Base-by-base conservation (phyloP, 1,284 basidiomycete genomes). In the Lentinula novae-zelandiae region DNA sequence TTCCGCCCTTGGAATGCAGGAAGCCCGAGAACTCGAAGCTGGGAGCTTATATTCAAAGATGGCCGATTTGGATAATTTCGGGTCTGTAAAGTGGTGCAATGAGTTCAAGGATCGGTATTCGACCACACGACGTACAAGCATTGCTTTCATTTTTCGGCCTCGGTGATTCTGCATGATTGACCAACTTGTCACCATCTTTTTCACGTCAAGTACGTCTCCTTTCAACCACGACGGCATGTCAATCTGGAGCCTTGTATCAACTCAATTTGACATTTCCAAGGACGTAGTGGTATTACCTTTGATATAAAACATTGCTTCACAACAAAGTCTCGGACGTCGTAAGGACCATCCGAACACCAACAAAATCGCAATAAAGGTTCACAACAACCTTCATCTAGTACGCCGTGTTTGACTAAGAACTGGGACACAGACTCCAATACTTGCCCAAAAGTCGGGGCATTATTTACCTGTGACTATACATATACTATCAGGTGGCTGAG, bases 251-350 rank as follows among this genome's bases (percentile, higher is more conserved):
- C 27, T 27, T 27, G 27, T 27, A 27, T 27, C 27, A 27, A 27
- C 27, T 27, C 27, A 27, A 27, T 27, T 27, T 4, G 27, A 27
- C 27, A 27, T 27, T 31, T 27, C 51, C 6, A 3, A 39, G 44
- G 3, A 42, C 9, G 13, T 12, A 2, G 52, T 61, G 53, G 61
- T 73, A 79, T 66, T 62, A 87, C 88, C 70, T 85, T 83, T 55
- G 90, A 93, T 68, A 96, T 92, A 72, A 91, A 94, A 71, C 87
- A 92, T 70, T 93, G 90, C 73, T 96, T 91, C 52, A 90, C 83
- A 61, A 92, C 83, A 69, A 95, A 95, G 75, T 95, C 90, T 56
- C 90, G 82, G 52, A 96, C 74, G 70, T 96, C 93, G 69, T 83
- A 91, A 20, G 91, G 91, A 3, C 90, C 90, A 69, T 93, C 91